phyloP scores from a whole-genome alignment of 2,329 filamentous ascomycete species.

The Colletotrichum karsti region DNA sequence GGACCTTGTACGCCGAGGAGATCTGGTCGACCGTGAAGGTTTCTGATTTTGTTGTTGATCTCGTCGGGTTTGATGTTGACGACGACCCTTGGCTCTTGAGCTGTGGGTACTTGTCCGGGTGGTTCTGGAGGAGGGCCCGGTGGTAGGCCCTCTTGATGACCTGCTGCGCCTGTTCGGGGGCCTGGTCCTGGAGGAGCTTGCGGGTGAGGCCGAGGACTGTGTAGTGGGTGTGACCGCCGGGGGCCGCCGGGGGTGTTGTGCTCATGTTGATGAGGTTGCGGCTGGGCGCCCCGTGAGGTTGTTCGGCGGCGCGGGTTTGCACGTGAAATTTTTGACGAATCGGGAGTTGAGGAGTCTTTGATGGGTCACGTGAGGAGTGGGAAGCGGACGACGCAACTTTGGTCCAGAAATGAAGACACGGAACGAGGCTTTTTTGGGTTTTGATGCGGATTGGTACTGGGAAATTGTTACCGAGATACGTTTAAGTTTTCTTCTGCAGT shows the following conservation, averaged over 20 bases:
- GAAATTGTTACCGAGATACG: no score
- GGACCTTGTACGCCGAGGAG: slow-evolving; percentile 63
- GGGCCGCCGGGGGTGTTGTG: slow-evolving; percentile 10
- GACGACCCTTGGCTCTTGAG: slow-evolving; percentile 5
- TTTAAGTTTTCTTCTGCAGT: no score
- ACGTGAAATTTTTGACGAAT: slow-evolving; percentile 24
- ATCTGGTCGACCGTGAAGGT: slow-evolving; percentile 70
- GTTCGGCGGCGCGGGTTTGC: neutral
- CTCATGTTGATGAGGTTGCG: slow-evolving; percentile 23
- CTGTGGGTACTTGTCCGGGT: slow-evolving; percentile 65
- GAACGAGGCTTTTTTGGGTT: neutral
- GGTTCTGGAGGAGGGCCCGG: slow-evolving; percentile 70
- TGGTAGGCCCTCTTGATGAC: slow-evolving; percentile 71
- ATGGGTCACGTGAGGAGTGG: slow-evolving; percentile 23
- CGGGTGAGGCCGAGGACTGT: slow-evolving; percentile 66
- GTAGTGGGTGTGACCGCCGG: slow-evolving; percentile 60
- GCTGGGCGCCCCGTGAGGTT: slow-evolving; percentile 28
- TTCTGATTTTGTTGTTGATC: slow-evolving; percentile 1
- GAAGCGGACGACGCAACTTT: neutral
- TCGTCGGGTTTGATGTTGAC: slow-evolving; percentile 5
- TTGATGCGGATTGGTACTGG: no score
- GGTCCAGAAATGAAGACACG: neutral
- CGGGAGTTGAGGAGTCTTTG: neutral
- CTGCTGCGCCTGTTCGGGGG: slow-evolving; percentile 46
- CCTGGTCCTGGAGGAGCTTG: slow-evolving; percentile 51